A percentile compares a stretch with the other conserved stretches of the same genome.
Evolutionary conservation across 768 basidiomycete genomes (phyloP).

Genomic region (Goffeauzyma gilvescens): DNA sequence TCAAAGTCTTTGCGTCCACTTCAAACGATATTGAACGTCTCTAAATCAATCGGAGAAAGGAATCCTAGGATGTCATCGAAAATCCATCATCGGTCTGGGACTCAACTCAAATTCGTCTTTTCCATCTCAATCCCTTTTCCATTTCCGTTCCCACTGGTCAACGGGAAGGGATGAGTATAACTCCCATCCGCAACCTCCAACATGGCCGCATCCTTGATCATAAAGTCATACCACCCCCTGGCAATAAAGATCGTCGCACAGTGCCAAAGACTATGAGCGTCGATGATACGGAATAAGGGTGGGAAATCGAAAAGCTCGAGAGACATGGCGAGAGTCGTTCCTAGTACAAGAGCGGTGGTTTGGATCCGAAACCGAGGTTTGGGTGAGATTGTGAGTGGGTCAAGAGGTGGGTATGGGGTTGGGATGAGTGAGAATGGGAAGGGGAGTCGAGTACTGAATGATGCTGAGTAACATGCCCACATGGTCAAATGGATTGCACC

Average conservation of each 20-base stretch:
- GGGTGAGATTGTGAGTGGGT: slow-evolving; percentile 14
- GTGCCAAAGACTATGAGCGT: slow-evolving; percentile 91
- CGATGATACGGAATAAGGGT: slow-evolving; percentile 52
- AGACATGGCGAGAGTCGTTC: slow-evolving; percentile 54
- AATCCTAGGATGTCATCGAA: too few species aligned
- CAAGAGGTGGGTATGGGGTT: slow-evolving; percentile 35
- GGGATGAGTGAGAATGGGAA: slow-evolving; percentile 37
- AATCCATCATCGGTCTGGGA: too few species aligned
- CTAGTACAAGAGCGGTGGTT: slow-evolving; percentile 33
- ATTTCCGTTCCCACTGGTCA: too few species aligned
- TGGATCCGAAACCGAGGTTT: slow-evolving; percentile 4
- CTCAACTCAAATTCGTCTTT: too few species aligned
- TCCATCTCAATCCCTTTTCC: too few species aligned
- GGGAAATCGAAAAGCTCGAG: slow-evolving; percentile 87
- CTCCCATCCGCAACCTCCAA: slow-evolving; percentile 3
- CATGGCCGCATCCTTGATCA: slow-evolving; percentile 45
- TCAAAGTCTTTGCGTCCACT: too few species aligned
- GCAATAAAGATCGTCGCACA: slow-evolving; percentile 60
- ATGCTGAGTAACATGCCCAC: slow-evolving; percentile 53
- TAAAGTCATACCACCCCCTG: slow-evolving; percentile 66
- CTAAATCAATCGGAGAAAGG: too few species aligned
- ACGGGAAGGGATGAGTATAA: too few species aligned
- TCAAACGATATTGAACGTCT: too few species aligned
- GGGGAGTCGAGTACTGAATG: slow-evolving; percentile 26
- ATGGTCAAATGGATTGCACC: slow-evolving; percentile 61